Evolutionary conservation across 345 rosid genomes (phyloP).

Genomic region (Alliaria petiolata): DNA sequence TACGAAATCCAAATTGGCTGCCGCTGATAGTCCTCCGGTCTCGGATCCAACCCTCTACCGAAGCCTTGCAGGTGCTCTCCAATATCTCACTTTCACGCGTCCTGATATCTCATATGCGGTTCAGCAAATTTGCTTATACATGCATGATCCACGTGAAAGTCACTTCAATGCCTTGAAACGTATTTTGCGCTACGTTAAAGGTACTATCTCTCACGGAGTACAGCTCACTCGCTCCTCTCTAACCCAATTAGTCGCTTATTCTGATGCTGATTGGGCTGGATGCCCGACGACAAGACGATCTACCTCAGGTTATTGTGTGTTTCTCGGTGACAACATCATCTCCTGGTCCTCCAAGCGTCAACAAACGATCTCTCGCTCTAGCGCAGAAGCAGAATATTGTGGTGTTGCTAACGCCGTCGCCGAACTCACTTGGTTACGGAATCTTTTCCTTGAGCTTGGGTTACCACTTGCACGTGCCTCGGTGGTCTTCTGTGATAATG

Average conservation of each 20-base stretch:
- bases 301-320: not conserved
- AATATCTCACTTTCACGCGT: not conserved
- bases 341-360: not conserved
- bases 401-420: fast-evolving
- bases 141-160: not conserved
- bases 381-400: not conserved
- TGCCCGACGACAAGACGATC: not conserved
- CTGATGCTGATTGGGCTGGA: not conserved
- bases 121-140: not conserved
- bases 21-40: not conserved
- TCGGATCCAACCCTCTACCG: not conserved
- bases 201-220: fast-evolving
- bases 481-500: no score
- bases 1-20: not conserved
- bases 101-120: not conserved
- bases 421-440: not conserved
- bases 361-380: fast-evolving
- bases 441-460: not conserved
- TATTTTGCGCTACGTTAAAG: not conserved
- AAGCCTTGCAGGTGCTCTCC: not conserved
- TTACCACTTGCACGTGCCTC: no score
- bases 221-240: fast-evolving
- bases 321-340: not conserved
- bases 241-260: fast-evolving
- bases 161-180: not conserved